Percentiles rank a stretch among this genome's conserved stretches.
These are phyloP conservation scores for Hyphopichia buzzinii DNA, from an alignment of 1,139 yeast genomes.

Conservation along the genomic window DNA sequence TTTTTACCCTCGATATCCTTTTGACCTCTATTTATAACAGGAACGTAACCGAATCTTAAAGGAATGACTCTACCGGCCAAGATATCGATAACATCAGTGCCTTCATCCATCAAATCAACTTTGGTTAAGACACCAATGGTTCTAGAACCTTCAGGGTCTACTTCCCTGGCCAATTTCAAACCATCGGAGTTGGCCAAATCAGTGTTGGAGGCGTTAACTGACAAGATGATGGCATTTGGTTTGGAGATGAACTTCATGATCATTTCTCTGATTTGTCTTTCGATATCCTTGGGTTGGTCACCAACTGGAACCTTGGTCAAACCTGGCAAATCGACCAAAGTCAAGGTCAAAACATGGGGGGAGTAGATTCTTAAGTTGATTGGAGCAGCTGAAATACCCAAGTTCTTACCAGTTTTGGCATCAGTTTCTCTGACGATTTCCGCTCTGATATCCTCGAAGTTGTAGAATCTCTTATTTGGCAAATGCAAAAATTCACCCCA, in stretches of 20 bases:
- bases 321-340: slow-evolving; percentile 97
- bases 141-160: slow-evolving; percentile 95
- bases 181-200: slow-evolving; percentile 98
- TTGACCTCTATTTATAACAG: slow-evolving; percentile 97
- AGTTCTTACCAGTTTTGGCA: slow-evolving; percentile 86
- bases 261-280: slow-evolving; percentile 92
- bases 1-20: slow-evolving; percentile 87
- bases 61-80: slow-evolving; percentile 96
- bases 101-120: slow-evolving; percentile 96
- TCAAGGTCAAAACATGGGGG: slow-evolving; percentile 92
- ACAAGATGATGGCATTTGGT: slow-evolving; percentile 92
- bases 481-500: slow-evolving; percentile 98
- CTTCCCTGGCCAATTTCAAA: slow-evolving; percentile 92
- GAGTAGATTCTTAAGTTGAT: slow-evolving; percentile 92
- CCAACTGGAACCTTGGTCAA: slow-evolving; percentile 99
- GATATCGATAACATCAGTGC: slow-evolving; percentile 97
- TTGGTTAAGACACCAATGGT: slow-evolving; percentile 97
- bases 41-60: slow-evolving; percentile 91
- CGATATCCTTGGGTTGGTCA: slow-evolving; percentile 97
- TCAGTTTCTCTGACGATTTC: slow-evolving; percentile 95
- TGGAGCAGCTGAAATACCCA: slow-evolving; percentile 90
- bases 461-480: slow-evolving; percentile 83
- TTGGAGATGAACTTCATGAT: slow-evolving; percentile 88
- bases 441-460: slow-evolving; percentile 85
- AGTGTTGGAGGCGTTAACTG: slow-evolving; percentile 96